Conservation (phyloP, 495 filamentous ascomycete genomes). For the Annulohypoxylon nitens region DNA sequence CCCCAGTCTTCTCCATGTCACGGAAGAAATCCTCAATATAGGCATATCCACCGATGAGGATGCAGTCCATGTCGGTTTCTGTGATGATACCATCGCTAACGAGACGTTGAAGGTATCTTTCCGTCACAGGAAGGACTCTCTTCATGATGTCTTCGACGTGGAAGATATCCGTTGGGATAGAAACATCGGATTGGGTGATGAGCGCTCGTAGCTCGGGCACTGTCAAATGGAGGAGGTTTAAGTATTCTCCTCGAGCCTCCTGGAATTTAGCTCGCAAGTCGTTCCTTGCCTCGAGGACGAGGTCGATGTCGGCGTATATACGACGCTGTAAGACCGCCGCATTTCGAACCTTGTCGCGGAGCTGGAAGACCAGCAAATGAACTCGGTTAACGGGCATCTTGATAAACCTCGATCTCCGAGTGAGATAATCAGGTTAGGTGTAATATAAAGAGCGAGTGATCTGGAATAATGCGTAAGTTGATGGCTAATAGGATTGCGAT, state of each 20-base stretch:
- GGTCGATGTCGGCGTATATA: slow-evolving; percentile 1
- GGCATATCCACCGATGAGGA: slow-evolving; percentile 21
- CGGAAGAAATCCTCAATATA: slow-evolving; percentile 29
- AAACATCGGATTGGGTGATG: slow-evolving; percentile 3
- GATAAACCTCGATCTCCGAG: background rate
- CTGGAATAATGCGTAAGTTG: background rate
- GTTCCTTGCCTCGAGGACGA: background rate
- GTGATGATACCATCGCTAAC: background rate
- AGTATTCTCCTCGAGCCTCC: slow-evolving; percentile 7
- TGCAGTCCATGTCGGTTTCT: slow-evolving; percentile 22
- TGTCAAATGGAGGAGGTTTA: slow-evolving; percentile 19
- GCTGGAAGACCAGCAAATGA: background rate
- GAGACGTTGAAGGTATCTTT: slow-evolving; percentile 14
- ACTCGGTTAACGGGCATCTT: background rate
- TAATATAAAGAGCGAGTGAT: background rate
- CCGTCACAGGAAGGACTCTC: slow-evolving; percentile 19
- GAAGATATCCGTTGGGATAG: background rate
- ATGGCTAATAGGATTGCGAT: background rate
- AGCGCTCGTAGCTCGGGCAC: slow-evolving; percentile 13
- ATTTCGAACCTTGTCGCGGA: background rate
- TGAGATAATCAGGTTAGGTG: background rate
- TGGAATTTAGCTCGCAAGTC: background rate
- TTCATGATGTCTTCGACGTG: slow-evolving; percentile 28
- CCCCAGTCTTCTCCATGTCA: slow-evolving; percentile 7
- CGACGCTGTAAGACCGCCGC: background rate